Evolutionary conservation across 352 stramenopile species (phyloP).

Genomic region (Thraustotheca clavata): DNA sequence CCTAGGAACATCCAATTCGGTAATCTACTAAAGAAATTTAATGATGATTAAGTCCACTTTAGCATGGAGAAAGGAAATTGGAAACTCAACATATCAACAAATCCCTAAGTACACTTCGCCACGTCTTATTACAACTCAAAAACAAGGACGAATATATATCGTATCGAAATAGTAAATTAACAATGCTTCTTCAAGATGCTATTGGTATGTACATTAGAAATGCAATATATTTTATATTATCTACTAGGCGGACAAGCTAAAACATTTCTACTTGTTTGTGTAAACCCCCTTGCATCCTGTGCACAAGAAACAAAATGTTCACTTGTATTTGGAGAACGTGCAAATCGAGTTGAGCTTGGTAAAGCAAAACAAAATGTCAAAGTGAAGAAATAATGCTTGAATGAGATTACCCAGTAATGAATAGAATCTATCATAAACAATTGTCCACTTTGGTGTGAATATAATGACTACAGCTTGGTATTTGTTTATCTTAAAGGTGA

Average conservation of each 20-base stretch:
- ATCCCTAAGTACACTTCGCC: conserved; percentile 58
- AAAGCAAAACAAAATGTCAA: conserved; percentile 10
- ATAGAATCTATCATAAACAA: background rate
- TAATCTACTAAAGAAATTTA: conserved; percentile 29
- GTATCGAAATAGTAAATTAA: conserved; percentile 82
- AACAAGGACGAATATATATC: conserved; percentile 77
- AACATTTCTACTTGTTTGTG: conserved; percentile 20
- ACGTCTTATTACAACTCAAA: conserved; percentile 57
- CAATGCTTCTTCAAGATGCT: conserved; percentile 64
- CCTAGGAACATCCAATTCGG: conserved; percentile 41
- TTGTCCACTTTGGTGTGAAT: too few species aligned
- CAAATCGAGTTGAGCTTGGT: conserved; percentile 19
- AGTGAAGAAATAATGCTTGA: background rate
- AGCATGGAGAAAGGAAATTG: conserved; percentile 16
- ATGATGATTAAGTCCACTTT: background rate
- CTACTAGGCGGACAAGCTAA: conserved; percentile 21
- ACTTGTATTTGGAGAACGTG: conserved; percentile 18
- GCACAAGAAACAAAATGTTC: conserved; percentile 20
- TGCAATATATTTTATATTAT: background rate
- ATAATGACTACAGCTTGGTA: too few species aligned
- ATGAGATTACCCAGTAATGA: background rate
- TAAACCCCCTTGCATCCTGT: background rate
- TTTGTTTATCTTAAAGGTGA: too few species aligned
- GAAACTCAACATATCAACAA: conserved; percentile 80
- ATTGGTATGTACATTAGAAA: conserved; percentile 5